Percentiles rank a stretch among this genome's conserved stretches.
phyloP scores from a whole-genome alignment of 257 asterid species.

The Nicotiana benthamiana region DNA sequence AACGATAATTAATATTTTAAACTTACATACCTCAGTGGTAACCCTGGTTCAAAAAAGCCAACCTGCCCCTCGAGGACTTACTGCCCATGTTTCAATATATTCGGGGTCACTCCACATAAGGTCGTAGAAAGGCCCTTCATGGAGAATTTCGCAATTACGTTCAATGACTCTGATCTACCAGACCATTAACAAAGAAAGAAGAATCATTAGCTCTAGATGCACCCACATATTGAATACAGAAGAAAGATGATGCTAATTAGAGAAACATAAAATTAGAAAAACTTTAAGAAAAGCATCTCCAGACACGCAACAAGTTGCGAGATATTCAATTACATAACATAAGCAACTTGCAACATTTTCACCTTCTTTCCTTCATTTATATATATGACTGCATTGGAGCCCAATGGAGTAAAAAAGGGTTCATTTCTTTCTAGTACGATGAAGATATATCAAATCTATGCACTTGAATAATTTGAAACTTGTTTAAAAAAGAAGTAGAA shows the following conservation, averaged over 20 bases:
- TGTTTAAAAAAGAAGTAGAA: background rate
- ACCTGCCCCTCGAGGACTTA: slow-evolving; percentile 99
- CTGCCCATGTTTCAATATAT: slow-evolving; percentile 99
- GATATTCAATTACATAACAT: background rate
- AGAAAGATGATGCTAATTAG: background rate
- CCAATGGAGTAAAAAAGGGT: background rate
- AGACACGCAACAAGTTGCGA: background rate
- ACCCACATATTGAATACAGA: background rate
- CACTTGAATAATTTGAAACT: background rate
- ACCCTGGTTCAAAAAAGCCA: slow-evolving; percentile 99
- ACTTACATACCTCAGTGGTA: slow-evolving; percentile 67
- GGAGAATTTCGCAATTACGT: slow-evolving; percentile 92
- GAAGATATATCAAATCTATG: background rate
- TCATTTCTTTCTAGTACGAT: background rate
- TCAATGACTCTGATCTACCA: slow-evolving; percentile 87
- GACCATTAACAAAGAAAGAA: slow-evolving; percentile 8
- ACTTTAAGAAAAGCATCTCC: background rate
- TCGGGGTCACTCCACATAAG: slow-evolving; percentile 99
- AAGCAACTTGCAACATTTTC: background rate
- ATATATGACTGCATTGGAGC: background rate
- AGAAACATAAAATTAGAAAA: background rate
- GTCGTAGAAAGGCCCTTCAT: slow-evolving; percentile 99
- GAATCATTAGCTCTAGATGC: background rate
- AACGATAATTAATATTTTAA: background rate
- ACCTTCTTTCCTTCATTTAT: background rate